Evolutionary conservation across 2,329 filamentous ascomycete species (phyloP).

Genomic region (Colletotrichum abscissum): DNA sequence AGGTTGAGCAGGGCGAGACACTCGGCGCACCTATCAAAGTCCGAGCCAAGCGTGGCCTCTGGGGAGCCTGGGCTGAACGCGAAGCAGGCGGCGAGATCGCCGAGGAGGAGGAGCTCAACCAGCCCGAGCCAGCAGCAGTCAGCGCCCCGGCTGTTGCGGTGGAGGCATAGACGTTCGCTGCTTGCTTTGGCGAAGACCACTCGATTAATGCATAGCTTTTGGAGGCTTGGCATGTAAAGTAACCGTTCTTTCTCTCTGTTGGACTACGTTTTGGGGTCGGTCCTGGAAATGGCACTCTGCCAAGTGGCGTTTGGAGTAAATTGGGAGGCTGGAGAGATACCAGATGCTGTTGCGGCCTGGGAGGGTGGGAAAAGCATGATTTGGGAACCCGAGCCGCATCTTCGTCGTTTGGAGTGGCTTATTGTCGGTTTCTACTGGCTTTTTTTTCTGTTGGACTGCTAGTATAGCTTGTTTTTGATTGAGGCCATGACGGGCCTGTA

Average conservation of each 20-base stretch:
- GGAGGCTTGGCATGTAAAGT: constrained; percentile 35
- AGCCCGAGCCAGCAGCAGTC: constrained; percentile 45
- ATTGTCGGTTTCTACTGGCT: constrained; percentile 13
- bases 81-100: constrained; percentile 74
- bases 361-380: constrained; percentile 33
- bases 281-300: constrained; percentile 32
- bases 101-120: constrained; percentile 55
- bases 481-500: constrained; percentile 16
- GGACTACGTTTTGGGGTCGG: constrained; percentile 27
- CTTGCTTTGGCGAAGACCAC: constrained; percentile 24
- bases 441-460: constrained; percentile 9
- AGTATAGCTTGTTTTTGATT: constrained; percentile 32
- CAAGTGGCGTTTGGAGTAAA: constrained; percentile 39
- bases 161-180: constrained; percentile 44
- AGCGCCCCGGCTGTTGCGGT: constrained; percentile 47
- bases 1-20: constrained; percentile 85
- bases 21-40: constrained; percentile 87
- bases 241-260: constrained; percentile 36
- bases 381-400: constrained; percentile 31
- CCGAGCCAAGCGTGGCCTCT: constrained; percentile 92
- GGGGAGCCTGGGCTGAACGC: constrained; percentile 94
- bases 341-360: constrained; percentile 35
- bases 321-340: constrained; percentile 37
- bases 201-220: constrained; percentile 35
- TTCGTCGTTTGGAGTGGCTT: constrained; percentile 27